Evolutionary conservation across 805 yeast genomes (phyloP).

Genomic region (Ogataea henricii): DNA sequence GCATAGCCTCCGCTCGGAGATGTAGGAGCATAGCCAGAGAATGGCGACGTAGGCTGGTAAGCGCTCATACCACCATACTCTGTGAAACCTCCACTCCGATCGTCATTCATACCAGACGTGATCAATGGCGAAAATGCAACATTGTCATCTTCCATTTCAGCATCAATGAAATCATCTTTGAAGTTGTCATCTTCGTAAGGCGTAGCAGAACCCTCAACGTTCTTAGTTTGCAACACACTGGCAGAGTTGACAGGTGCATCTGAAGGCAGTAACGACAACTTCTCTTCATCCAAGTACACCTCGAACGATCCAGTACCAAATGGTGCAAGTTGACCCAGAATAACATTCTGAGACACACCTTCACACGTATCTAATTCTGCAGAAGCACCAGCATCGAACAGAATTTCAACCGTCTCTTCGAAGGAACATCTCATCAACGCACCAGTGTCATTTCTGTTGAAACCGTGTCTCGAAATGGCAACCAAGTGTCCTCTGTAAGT

Average conservation of each 20-base stretch:
- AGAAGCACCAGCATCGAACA: conserved; percentile 96
- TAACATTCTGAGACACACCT: conserved; percentile 97
- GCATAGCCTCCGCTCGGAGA: conserved; percentile 59
- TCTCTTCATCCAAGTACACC: conserved; percentile 88
- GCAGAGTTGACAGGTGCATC: conserved; percentile 42
- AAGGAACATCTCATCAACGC: conserved; percentile 99
- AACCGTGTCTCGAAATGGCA: conserved; percentile 99
- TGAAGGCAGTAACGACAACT: conserved; percentile 67
- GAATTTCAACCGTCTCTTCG: conserved; percentile 97
- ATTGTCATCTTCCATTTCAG: conserved; percentile 48
- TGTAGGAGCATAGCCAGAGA: conserved; percentile 52
- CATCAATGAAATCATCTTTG: conserved; percentile 57
- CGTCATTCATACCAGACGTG: conserved; percentile 80
- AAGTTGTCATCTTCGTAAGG: conserved; percentile 78
- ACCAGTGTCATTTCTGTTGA: conserved; percentile 97
- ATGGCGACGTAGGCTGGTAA: conserved; percentile 55
- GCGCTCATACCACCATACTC: conserved; percentile 71
- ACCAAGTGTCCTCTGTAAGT: conserved; percentile 96
- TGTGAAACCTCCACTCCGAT: conserved; percentile 79
- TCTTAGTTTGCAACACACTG: conserved; percentile 43
- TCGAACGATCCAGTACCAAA: conserved; percentile 98
- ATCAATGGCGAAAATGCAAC: conserved; percentile 92
- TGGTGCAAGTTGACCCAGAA: conserved; percentile 98
- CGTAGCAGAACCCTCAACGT: conserved; percentile 81
- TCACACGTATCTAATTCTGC: conserved; percentile 98